Evolutionary conservation across 345 rosid species (phyloP).

Genomic region (Adansonia digitata): DNA sequence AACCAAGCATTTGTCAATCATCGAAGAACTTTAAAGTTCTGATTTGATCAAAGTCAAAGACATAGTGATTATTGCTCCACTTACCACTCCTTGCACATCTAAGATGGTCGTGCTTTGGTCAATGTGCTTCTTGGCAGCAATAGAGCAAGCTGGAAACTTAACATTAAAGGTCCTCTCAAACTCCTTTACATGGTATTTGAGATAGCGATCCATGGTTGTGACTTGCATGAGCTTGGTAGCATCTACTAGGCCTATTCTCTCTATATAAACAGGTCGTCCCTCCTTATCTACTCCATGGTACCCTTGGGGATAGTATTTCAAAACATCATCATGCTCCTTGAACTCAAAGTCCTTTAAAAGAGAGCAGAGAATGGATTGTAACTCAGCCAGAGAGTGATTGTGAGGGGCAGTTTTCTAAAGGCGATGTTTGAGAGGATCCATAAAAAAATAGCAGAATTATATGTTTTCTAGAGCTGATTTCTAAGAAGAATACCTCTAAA

Average conservation of each 20-base stretch:
- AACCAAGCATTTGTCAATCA: background rate
- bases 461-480: background rate
- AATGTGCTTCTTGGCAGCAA: constrained; percentile 81
- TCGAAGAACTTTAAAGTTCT: too few species aligned
- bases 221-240: constrained; percentile 88
- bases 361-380: constrained; percentile 8
- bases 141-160: constrained; percentile 86
- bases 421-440: background rate
- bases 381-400: background rate
- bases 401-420: background rate
- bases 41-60: background rate
- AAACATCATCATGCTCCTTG: constrained; percentile 57
- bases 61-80: constrained; percentile 15
- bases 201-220: constrained; percentile 83
- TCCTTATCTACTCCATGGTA: constrained; percentile 93
- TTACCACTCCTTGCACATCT: constrained; percentile 99
- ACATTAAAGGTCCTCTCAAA: constrained; percentile 74
- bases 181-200: constrained; percentile 87
- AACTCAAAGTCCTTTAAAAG: constrained; percentile 67
- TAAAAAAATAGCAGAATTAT: background rate
- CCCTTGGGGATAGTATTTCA: constrained; percentile 84
- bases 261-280: constrained; percentile 89
- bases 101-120: constrained; percentile 95
- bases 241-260: constrained; percentile 82
- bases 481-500: constrained; percentile 44